Evolutionary conservation across 192 early-diverging fungal genomes (phyloP).

Genomic region (Anaeromyces robustus): DNA sequence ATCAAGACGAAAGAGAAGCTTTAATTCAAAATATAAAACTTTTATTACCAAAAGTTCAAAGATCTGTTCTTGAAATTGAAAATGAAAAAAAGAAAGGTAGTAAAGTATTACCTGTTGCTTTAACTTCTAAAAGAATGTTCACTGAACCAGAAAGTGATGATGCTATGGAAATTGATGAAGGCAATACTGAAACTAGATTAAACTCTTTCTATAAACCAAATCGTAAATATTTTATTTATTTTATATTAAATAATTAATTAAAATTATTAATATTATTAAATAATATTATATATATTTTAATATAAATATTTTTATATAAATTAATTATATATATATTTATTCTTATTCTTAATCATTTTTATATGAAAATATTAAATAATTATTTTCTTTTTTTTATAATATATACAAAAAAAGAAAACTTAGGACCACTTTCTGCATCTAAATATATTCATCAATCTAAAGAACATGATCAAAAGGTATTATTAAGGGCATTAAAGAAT

Average conservation of each 20-base stretch:
- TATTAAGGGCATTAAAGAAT: background rate
- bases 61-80: background rate
- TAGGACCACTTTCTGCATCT: background rate
- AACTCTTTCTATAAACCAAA: too few species aligned
- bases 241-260: too few species aligned
- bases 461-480: background rate
- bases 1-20: background rate
- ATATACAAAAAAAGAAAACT: background rate
- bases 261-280: too few species aligned
- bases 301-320: too few species aligned
- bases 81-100: background rate
- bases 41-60: background rate
- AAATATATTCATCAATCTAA: background rate
- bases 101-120: too few species aligned
- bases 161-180: background rate
- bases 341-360: too few species aligned
- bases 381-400: too few species aligned
- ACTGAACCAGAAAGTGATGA: background rate
- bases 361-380: too few species aligned
- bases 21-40: background rate
- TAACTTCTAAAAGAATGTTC: too few species aligned
- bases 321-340: too few species aligned
- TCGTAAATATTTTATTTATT: too few species aligned
- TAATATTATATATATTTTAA: too few species aligned
- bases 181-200: background rate